A percentile compares a stretch with the other conserved stretches of the same genome.
These are phyloP conservation scores for Penicillium vulpinum DNA, from an alignment of 2,329 filamentous ascomycete species.

Conservation along the genomic window DNA sequence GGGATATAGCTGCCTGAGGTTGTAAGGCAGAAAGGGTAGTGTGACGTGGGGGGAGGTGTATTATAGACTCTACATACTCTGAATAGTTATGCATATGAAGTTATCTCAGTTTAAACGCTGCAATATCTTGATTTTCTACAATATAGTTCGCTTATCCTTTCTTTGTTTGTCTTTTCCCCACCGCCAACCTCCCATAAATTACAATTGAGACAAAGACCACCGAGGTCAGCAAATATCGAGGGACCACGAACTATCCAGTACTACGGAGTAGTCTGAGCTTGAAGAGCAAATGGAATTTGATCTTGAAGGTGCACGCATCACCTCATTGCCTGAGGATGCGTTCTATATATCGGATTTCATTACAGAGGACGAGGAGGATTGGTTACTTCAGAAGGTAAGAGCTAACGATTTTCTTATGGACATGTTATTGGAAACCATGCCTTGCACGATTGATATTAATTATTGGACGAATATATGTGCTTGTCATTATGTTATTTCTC, in stretches of 20 bases:
- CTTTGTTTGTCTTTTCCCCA: background rate
- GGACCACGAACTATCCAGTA: background rate
- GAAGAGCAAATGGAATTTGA: conserved; percentile 13
- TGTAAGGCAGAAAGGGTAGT: background rate
- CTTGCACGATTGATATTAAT: background rate
- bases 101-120: background rate
- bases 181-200: background rate
- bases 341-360: conserved; percentile 91
- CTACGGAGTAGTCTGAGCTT: no score
- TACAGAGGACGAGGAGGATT: conserved; percentile 68
- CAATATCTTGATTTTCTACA: background rate
- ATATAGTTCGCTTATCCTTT: background rate
- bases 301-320: conserved; percentile 36
- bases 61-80: background rate
- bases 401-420: background rate
- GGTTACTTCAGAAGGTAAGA: conserved; percentile 68
- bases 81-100: background rate
- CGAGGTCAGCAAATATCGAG: background rate
- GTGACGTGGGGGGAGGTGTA: conserved; percentile 2
- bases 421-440: background rate
- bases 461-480: background rate
- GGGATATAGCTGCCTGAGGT: conserved; percentile 1
- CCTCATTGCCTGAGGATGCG: conserved; percentile 48
- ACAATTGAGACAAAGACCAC: background rate
- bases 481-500: background rate